phyloP scores from a whole-genome alignment of 768 basidiomycete species.

The Mrakia gelida region DNA sequence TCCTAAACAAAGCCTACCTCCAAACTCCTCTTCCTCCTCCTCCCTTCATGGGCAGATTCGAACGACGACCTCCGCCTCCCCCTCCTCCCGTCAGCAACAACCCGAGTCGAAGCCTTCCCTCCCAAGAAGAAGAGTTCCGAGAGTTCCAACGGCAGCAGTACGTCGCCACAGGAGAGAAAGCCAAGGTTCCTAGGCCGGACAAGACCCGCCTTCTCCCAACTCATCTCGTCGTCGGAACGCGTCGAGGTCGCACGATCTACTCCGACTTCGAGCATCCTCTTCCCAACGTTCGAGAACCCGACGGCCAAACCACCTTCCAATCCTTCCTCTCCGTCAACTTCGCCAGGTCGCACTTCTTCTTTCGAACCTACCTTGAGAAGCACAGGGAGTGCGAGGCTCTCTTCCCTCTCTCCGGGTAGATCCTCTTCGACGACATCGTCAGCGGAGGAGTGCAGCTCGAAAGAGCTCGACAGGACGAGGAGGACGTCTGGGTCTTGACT shows the following conservation, averaged over 20 bases:
- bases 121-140: constrained; percentile 3
- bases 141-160: neutral
- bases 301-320: neutral
- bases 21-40: neutral
- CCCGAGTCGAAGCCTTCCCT: neutral
- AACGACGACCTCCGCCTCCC: no score
- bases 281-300: neutral
- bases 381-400: constrained; percentile 16
- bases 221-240: neutral
- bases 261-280: neutral
- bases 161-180: neutral
- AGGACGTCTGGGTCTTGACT: constrained; percentile 2
- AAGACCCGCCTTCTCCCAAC: neutral
- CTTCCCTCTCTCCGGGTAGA: constrained; percentile 1
- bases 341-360: neutral
- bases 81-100: neutral
- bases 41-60: no score
- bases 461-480: neutral
- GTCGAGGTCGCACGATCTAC: constrained; percentile 3
- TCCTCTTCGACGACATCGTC: constrained; percentile 14
- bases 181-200: neutral
- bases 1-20: constrained; percentile 7
- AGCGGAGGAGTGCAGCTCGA: constrained; percentile 3
- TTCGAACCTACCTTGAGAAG: constrained; percentile 1
- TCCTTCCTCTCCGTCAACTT: constrained; percentile 1